Base-by-base conservation (phyloP, 176 grass and related monocot genomes). In the Neostapfia colusana region DNA sequence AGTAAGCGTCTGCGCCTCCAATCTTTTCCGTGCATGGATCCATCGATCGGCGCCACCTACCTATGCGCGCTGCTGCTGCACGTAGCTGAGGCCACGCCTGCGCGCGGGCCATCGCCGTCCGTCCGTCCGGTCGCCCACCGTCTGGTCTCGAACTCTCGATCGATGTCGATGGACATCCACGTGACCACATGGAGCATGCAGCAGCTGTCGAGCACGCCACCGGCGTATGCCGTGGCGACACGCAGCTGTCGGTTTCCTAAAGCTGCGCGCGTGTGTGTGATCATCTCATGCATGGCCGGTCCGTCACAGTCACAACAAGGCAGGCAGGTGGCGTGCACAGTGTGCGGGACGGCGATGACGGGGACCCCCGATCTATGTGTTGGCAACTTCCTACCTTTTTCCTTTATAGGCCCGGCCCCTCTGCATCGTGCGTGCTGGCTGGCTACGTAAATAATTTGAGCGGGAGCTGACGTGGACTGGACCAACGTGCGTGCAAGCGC, bases 341-440 rank as follows among this genome's bases (percentile, higher is more conserved):
- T 36, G 11, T 11, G 27, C 18, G 13, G 10, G 6, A 62, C 26
- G 28, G 10, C 10, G 34, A 69, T 51, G 65, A 69, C 65, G 65
- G 56, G 34, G 50, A 73, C 50, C 2, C 5, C 38, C 6, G 57
- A 49, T 63, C 31, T 11, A 25, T 80, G 54, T 49, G 63, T 81
- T 62, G 78, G 56, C 79, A 41, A 73, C 2, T 28, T 73, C 9
- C 9, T 39, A 2, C 69, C 68, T 65, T 79, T 51, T 65, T 31
- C 58, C 69, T 81, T 46, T 70, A 12, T 73, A 42, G 69, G 24
- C 21, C 15, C 10, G 16, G 9, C 26, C 66, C 23, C n/a, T n/a
- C 23, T 25, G n/a, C 66, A 0, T 25, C 25, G 1, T 1, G 11
- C 1, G 40, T 16, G 31, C 31, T 10, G 6, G 38, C 9, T 46